phyloP scores from a whole-genome alignment of 306 rosid species.

The Leucaena leucocephala region DNA sequence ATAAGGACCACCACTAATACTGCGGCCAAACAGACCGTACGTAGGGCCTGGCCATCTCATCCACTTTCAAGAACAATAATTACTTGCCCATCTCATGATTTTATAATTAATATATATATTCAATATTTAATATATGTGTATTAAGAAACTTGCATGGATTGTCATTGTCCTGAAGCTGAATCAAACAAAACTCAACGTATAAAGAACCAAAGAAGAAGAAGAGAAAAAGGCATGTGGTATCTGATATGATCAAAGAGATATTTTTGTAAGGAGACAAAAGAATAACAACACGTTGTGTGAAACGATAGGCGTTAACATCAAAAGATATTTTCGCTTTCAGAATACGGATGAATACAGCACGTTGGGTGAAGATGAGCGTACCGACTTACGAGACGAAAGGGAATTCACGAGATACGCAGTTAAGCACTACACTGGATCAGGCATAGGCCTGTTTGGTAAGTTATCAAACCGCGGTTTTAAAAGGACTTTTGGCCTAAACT shows the following conservation, averaged over 20 bases:
- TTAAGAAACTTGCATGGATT: neutral
- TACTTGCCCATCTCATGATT: too few relatives aligned
- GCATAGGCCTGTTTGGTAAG: too few relatives aligned
- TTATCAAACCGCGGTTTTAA: too few relatives aligned
- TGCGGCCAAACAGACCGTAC: neutral
- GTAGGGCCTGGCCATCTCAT: conserved; percentile 17
- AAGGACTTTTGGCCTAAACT: too few relatives aligned
- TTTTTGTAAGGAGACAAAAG: neutral
- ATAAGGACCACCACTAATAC: conserved; percentile 27
- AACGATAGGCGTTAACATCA: neutral
- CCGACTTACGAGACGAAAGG: neutral
- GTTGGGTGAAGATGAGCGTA: neutral
- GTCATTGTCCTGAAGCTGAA: too few relatives aligned
- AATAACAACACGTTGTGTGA: neutral
- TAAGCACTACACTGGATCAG: conserved; percentile 17
- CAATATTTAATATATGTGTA: neutral
- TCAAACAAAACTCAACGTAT: neutral
- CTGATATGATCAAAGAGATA: neutral
- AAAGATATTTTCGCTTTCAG: neutral
- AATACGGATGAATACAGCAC: neutral
- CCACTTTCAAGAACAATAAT: neutral
- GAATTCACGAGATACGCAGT: neutral
- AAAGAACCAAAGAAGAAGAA: neutral
- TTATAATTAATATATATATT: neutral
- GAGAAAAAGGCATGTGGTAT: neutral